Conservation (phyloP, 768 basidiomycete species). For the Amanita thiersii region DNA sequence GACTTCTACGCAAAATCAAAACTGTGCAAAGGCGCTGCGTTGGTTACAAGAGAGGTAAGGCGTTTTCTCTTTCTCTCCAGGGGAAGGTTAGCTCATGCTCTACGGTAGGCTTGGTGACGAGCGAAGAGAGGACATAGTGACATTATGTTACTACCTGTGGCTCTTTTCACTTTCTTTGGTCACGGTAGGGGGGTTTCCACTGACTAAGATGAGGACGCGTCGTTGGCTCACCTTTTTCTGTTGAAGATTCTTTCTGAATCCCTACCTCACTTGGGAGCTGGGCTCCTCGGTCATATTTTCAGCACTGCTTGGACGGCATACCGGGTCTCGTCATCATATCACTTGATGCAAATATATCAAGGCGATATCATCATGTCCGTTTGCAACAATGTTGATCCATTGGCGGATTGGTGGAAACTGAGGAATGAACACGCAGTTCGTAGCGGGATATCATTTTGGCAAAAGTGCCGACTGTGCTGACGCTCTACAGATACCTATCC, state of each 20-base stretch:
- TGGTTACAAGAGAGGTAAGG: constrained; percentile 42
- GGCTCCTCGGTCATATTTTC: constrained; percentile 36
- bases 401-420: constrained; percentile 35
- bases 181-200: constrained; percentile 26
- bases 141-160: constrained; percentile 39
- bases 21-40: constrained; percentile 33
- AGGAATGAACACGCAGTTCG: constrained; percentile 28
- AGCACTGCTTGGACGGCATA: constrained; percentile 40
- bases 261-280: constrained; percentile 41
- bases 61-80: not conserved
- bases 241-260: constrained; percentile 42
- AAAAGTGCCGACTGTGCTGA: not conserved
- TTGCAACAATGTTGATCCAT: constrained; percentile 31
- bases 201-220: not conserved
- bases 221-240: not conserved
- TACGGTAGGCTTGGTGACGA: constrained; percentile 25
- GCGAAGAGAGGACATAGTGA: constrained; percentile 40
- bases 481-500: constrained; percentile 27
- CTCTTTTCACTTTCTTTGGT: constrained; percentile 34
- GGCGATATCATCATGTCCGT: constrained; percentile 24
- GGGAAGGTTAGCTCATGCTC: not conserved
- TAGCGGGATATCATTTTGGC: constrained; percentile 5
- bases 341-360: constrained; percentile 23
- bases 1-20: constrained; percentile 2
- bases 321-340: constrained; percentile 25